These are phyloP conservation scores for Jatropha podagrica DNA, from an alignment of 441 rosid genomes.

Conservation along the genomic window DNA sequence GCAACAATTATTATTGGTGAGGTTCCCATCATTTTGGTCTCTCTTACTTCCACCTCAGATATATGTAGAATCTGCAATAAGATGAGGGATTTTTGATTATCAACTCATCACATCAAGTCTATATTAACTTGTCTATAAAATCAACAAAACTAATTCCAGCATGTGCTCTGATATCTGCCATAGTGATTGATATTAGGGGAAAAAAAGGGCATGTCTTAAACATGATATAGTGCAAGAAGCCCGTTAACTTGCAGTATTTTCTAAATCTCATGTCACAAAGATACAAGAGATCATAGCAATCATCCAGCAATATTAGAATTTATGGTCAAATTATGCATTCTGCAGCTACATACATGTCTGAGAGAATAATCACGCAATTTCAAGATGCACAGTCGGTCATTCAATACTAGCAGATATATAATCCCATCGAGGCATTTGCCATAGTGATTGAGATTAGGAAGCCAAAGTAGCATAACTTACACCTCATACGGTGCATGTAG, in stretches of 20 bases:
- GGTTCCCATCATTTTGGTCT: slow-evolving; percentile 91
- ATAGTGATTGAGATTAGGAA: background rate
- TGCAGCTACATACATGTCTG: too few species aligned
- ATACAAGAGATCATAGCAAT: too few species aligned
- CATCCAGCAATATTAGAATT: background rate
- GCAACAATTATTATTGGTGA: slow-evolving; percentile 71
- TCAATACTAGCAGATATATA: too few species aligned
- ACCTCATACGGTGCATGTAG: background rate
- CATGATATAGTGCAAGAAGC: background rate
- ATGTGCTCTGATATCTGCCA: background rate
- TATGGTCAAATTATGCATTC: background rate
- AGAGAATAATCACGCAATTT: too few species aligned
- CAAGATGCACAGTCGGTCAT: too few species aligned
- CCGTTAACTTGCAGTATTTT: background rate
- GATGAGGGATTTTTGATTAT: background rate
- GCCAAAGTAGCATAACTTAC: background rate
- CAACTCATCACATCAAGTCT: background rate
- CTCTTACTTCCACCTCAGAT: slow-evolving; percentile 79
- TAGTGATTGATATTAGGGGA: background rate
- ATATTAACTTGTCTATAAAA: background rate
- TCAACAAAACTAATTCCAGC: background rate
- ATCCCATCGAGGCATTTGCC: background rate
- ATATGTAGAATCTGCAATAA: slow-evolving; percentile 72
- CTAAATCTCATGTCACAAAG: background rate
- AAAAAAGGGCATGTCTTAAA: background rate